Base-by-base conservation (phyloP, 1,139 yeast genomes). In the Nematodospora anomalae region DNA sequence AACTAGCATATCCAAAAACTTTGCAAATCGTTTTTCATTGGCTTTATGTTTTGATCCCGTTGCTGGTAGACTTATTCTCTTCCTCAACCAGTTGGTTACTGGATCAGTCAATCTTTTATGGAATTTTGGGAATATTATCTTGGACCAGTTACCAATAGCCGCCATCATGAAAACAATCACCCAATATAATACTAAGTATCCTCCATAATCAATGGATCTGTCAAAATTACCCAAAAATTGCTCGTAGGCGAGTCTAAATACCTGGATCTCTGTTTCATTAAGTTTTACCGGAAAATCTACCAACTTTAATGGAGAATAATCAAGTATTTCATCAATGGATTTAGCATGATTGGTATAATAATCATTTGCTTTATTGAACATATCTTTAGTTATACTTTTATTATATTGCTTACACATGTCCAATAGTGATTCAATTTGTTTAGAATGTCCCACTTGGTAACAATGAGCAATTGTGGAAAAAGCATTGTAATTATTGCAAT, bases 381-480 rank as follows among this genome's bases (percentile, higher is more conserved):
- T 51, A 0, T 55, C 57, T 12, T 42, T 33, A 1, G 74, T 62
- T 6, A 71, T 33, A 1, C 57, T 45, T 5, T 53, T 50, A 30
- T 63, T 58, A 32, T 36, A 56, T 3, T 52, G 48, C n/a, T 47
- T 40, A 46, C 76, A 70, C 44, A 47, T 44, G 6, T 44, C 39
- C 12, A 67, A 32, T 38, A 64, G 59, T 8, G 57, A 44, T 18
- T 45, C 47, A n/a, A 64, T 48, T 28, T 55, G 52, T 1, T 45
- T 34, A 2, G 55, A 54, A 39, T 58, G 57, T 3, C 58, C 60
- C 2, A 42, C 37, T 11, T 46, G 33, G 44, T 61, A 67, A 43
- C 75, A 71, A 40, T 62, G 63, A 6, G 73, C 55, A 32, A 68
- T 58, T 1, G 73, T 66, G n/a, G 74, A 65, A 46, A 69, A 51